Percentiles rank a stretch among this genome's conserved stretches.
phyloP scores from a whole-genome alignment of 306 rosid genomes.

The Lathyrus tuberosus region DNA sequence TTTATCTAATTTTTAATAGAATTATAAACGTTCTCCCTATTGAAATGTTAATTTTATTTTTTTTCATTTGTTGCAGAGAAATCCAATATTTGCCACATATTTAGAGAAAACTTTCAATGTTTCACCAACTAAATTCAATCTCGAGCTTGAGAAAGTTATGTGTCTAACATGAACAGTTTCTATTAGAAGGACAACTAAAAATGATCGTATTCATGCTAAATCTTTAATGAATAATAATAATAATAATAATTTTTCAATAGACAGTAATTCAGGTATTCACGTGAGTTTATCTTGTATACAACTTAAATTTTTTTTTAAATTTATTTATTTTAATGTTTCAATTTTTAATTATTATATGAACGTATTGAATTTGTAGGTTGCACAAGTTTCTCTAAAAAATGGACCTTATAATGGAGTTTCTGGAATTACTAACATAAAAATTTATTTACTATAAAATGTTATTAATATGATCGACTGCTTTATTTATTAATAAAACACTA shows the following conservation, averaged over 20 bases:
- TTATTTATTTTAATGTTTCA: not conserved
- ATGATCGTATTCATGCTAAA: not conserved
- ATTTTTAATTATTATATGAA: not conserved
- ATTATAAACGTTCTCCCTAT: no score
- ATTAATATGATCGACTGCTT: no score
- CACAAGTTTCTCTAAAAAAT: not conserved
- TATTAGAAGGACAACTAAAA: conserved; percentile 1
- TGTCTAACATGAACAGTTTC: not conserved
- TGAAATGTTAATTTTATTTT: not conserved
- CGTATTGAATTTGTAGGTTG: not conserved
- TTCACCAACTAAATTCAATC: no score
- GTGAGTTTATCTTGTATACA: not conserved
- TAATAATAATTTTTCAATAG: no score
- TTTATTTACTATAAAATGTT: no score
- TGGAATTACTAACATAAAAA: not conserved
- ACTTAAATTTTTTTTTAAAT: not conserved
- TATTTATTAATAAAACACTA: no score
- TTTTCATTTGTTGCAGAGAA: not conserved
- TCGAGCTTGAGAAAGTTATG: not conserved
- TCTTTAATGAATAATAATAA: not conserved
- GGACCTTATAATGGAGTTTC: not conserved
- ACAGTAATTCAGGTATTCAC: not conserved
- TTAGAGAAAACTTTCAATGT: no score
- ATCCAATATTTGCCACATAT: not conserved
- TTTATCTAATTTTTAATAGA: no score